Base-by-base conservation (phyloP, 805 yeast species). In the Wickerhamia fluorescens region DNA sequence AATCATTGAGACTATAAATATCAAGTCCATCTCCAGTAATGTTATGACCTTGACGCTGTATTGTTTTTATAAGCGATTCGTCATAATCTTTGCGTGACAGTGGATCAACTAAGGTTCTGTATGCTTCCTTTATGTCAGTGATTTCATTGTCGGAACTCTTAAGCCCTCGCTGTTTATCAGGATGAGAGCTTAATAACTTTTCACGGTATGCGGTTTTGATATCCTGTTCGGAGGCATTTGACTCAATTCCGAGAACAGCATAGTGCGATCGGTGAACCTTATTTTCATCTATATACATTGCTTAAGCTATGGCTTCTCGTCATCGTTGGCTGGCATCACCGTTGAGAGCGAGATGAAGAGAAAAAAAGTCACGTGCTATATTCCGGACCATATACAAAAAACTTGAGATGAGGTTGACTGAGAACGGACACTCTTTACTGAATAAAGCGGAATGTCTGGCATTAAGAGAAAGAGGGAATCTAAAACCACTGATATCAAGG, bases 21-120 rank as follows among this genome's bases (percentile, higher is more conserved):
- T 86, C 96, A 14, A 83, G 62, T 11, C 86, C 88, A 16, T 76
- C 84, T 1, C 86, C 85, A 20, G 53, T 45, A n/a, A 56, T 35
- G 27, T 51, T 53, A 31, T 57, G 53, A 0, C 74, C 75, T 7
- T 51, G 50, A 19, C 51, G 45, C 16, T 60, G 54, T 14, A 48
- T 50, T 36, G 25, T 41, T 31, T 33, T 60, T 45, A 13, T 41
- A 6, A 79, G 44, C 7, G 58, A 46, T 4, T 43, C 47, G 47
- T 84, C 85, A 48, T 85, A 84, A n/a, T 61, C 45, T 4, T 34
- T 24, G 21, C 82, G 58, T 2, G 36, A 23, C 3, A 30, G 41
- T 0, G 58, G 45, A 38, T 74, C 68, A 0, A 64, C 49, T 6
- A 87, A 54, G 0, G 66, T 59, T n/a, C 54, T 44, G 42, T 82